phyloP scores from a whole-genome alignment of 108 stramenopile species.

The Cylindrotheca fusiformis region DNA sequence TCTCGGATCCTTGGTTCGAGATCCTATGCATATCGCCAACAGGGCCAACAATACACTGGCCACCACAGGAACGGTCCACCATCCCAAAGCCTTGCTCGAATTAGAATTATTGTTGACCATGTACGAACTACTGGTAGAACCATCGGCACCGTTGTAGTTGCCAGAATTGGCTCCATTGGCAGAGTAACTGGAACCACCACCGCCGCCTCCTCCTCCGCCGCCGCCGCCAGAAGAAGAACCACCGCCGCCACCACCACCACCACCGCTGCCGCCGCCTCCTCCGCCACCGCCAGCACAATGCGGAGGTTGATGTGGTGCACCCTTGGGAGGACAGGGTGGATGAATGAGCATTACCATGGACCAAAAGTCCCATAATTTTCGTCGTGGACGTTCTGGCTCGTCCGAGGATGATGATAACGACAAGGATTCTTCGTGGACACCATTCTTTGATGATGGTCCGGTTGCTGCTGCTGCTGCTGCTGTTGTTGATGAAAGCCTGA shows the following conservation, averaged over 20 bases:
- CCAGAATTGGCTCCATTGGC: neutral
- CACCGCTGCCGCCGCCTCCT: neutral
- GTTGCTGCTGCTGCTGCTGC: no score
- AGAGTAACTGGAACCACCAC: neutral
- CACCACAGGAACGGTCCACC: neutral
- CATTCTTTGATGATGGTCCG: no score
- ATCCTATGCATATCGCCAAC: neutral
- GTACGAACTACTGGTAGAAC: neutral
- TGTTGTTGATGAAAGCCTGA: no score
- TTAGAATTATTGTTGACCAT: neutral
- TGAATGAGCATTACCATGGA: neutral
- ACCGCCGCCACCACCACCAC: neutral
- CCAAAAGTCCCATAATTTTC: slow-evolving; percentile 1
- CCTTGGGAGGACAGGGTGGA: neutral
- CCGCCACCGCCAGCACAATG: neutral
- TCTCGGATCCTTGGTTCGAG: neutral
- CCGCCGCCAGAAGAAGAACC: neutral
- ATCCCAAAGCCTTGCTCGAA: neutral
- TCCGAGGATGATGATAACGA: neutral
- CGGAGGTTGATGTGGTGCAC: neutral
- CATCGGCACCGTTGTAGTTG: neutral
- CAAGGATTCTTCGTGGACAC: neutral
- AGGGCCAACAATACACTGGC: neutral
- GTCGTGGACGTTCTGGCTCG: neutral
- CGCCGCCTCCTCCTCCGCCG: neutral